Evolutionary conservation across 1,284 basidiomycete genomes (phyloP).

Genomic region (Rhodotorula glutinis): DNA sequence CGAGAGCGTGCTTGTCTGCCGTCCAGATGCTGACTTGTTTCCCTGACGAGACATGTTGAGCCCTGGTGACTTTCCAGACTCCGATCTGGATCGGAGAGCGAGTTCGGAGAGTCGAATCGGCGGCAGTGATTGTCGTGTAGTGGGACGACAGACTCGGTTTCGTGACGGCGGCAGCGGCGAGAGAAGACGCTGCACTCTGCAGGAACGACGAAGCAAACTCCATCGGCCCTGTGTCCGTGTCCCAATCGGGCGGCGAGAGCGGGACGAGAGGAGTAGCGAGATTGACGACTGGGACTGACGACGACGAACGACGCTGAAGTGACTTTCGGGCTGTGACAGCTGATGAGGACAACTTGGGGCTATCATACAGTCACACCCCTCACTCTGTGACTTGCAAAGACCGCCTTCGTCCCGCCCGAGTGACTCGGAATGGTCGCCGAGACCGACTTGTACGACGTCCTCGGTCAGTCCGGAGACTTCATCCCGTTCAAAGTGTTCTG

Average conservation of each 20-base stretch:
- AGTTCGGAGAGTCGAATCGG: not conserved
- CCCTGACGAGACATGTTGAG: constrained; percentile 76
- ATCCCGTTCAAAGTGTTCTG: too few species aligned
- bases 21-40: constrained; percentile 87
- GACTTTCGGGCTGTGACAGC: too few species aligned
- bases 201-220: constrained; percentile 25
- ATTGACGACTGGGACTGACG: too few species aligned
- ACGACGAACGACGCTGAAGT: not conserved
- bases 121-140: constrained; percentile 4
- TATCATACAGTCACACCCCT: too few species aligned
- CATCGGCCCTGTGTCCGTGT: constrained; percentile 7
- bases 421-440: constrained; percentile 13
- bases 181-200: constrained; percentile 18
- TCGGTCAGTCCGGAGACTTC: constrained; percentile 13
- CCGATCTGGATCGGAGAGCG: constrained; percentile 61
- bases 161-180: constrained; percentile 12
- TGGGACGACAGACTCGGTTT: constrained; percentile 9
- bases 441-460: constrained; percentile 23
- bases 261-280: too few species aligned
- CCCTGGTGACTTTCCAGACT: constrained; percentile 78
- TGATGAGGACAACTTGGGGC: too few species aligned
- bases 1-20: constrained; percentile 63
- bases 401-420: too few species aligned
- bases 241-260: too few species aligned
- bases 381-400: too few species aligned